Conservation (phyloP, 2,329 filamentous ascomycete genomes). For the Colletotrichum lini region DNA sequence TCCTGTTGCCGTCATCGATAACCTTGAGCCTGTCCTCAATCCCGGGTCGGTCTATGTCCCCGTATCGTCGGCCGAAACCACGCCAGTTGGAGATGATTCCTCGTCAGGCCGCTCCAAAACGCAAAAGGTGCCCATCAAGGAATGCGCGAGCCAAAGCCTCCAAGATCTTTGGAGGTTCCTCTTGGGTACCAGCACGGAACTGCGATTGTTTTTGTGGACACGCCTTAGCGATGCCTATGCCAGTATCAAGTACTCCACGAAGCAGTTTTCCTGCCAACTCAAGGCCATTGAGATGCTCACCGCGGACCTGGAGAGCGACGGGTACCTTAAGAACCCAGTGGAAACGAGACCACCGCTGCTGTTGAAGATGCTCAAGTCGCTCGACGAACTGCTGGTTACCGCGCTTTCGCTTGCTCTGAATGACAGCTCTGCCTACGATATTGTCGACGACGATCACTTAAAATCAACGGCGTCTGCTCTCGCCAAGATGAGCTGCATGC, state of each 20-base stretch:
- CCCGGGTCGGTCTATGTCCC: constrained; percentile 68
- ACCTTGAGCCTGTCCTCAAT: constrained; percentile 91
- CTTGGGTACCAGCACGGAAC: constrained; percentile 82
- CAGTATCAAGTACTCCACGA: constrained; percentile 86
- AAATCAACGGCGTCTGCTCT: constrained; percentile 80
- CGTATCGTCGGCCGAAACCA: constrained; percentile 41
- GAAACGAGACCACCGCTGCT: constrained; percentile 79
- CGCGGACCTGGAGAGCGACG: constrained; percentile 71
- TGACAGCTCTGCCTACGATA: constrained; percentile 81
- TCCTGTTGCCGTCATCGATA: constrained; percentile 89
- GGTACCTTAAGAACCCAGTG: constrained; percentile 71
- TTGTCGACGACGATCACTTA: constrained; percentile 85
- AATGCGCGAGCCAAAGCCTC: constrained; percentile 70
- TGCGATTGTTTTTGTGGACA: constrained; percentile 91
- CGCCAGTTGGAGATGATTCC: constrained; percentile 41
- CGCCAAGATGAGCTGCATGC: constrained; percentile 77
- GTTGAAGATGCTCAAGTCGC: constrained; percentile 81
- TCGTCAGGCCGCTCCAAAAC: constrained; percentile 32
- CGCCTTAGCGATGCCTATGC: constrained; percentile 91
- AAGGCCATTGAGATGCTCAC: constrained; percentile 89
- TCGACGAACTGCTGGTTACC: constrained; percentile 83
- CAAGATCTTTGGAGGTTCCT: constrained; percentile 90
- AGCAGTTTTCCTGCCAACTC: constrained; percentile 89
- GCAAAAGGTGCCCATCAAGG: constrained; percentile 59
- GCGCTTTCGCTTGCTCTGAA: constrained; percentile 79